Evolutionary conservation across 495 filamentous ascomycete genomes (phyloP), one percentile per base, ranked within the genome.

Genomic region (Achaetomiella virescens): DNA sequence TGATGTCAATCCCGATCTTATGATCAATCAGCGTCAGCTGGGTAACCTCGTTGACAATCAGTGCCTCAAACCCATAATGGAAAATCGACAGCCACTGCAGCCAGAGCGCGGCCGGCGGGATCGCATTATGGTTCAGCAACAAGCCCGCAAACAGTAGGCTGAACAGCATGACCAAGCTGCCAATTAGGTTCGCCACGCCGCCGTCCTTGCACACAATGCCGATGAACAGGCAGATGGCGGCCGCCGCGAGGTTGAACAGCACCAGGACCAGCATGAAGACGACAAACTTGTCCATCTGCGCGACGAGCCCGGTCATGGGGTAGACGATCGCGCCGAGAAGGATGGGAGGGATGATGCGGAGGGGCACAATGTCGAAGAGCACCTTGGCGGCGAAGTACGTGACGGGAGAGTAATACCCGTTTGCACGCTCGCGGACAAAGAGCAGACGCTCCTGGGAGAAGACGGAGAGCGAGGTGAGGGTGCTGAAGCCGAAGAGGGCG

Each of bases 11-110:
- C 3, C 93, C 93, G 61, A 89, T 93, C 70, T 97, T 93, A 66
- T 95, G 84, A 64, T 99, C 95, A 45, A 90, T 81, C 55, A 99
- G 79, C 2, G 86, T 90, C 56, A 97, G 76, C 68, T 86, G 90
- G n/a, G 84, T 83, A 48, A 97, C 93, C 73, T 99, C 93, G 68
- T 99, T 99, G 64, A 99, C 93, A 56, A 97, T 93, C 21, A 99
- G 79, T 2, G 89, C 87, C 75, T 97, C 93, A 62, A 99, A 97
- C 2, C 85, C 93, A 66, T 96, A 99, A 68, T 99, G 93, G 82
- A 97, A 99, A 60, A 99, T 99, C 18, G 91, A 96, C n/a, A 97
- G 78, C 75, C 91, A 74, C 73, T 99, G 95, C 35, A 97, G 67
- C 93, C 93, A 99, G 53, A 89, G 64, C 8, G 89, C 86, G 8